Percentiles rank a stretch among this genome's conserved stretches.
Conservation (phyloP, 1,284 basidiomycete genomes). For the Gymnopus androsaceus region DNA sequence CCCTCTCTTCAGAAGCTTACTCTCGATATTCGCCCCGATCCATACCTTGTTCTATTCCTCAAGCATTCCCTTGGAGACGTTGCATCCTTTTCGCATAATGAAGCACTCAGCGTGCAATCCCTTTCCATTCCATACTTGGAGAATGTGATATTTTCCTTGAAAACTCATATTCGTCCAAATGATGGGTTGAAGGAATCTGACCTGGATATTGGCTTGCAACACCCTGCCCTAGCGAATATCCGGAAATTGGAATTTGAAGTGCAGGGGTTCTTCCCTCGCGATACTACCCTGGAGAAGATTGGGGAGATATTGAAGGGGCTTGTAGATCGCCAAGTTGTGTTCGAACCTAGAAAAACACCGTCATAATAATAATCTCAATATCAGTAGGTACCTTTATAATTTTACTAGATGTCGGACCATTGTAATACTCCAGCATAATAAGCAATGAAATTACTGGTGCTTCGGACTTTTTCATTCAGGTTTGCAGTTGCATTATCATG, state of each 20-base stretch:
- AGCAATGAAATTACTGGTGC: no score
- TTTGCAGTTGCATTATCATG: no score
- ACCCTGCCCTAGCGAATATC: not conserved
- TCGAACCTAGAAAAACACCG: not conserved
- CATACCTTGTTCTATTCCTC: conserved; percentile 5
- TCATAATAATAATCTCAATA: not conserved
- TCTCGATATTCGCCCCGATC: conserved; percentile 5
- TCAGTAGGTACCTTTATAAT: not conserved
- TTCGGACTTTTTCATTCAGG: no score
- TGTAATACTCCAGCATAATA: no score
- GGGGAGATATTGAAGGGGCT: not conserved
- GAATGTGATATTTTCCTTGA: conserved; percentile 7
- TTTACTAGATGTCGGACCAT: not conserved
- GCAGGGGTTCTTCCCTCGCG: not conserved
- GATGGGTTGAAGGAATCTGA: not conserved
- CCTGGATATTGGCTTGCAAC: conserved; percentile 2
- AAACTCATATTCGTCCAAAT: not conserved
- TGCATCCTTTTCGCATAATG: no score
- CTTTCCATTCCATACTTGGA: conserved; percentile 4
- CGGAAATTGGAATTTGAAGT: not conserved
- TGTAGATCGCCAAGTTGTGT: not conserved
- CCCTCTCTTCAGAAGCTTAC: not conserved
- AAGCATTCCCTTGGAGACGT: not conserved
- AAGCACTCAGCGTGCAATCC: not conserved
- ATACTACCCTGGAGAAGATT: not conserved